Percentiles rank a stretch among this genome's conserved stretches.
Conservation (phyloP, 2,329 filamentous ascomycete genomes). For the Fusarium sp. region DNA sequence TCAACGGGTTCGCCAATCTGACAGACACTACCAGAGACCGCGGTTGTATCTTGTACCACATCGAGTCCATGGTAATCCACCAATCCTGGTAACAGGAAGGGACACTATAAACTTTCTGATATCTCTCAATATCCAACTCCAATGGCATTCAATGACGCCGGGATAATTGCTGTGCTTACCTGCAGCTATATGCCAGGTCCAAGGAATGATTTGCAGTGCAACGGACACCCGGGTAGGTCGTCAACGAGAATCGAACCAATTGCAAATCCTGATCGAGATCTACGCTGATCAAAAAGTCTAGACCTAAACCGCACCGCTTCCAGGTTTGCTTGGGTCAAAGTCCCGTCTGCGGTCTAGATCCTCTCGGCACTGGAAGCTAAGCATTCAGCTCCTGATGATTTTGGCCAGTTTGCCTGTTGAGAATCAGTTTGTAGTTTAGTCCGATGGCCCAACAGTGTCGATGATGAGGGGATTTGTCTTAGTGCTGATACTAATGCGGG, state of each 20-base stretch:
- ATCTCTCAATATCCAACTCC: accelerated
- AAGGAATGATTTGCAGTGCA: background rate
- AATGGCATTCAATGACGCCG: background rate
- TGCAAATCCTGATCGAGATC: background rate
- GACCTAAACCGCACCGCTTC: background rate
- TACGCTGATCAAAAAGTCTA: background rate
- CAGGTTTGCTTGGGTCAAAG: background rate
- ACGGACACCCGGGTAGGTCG: accelerated
- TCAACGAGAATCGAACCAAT: background rate
- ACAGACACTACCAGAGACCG: background rate
- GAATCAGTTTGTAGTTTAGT: background rate
- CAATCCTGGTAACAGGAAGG: background rate
- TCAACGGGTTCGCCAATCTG: too few species aligned
- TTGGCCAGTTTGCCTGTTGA: background rate
- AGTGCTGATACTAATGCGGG: background rate
- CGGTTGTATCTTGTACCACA: background rate
- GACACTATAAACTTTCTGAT: background rate
- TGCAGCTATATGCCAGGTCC: background rate
- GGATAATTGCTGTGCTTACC: background rate
- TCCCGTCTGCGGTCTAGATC: background rate
- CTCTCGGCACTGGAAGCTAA: background rate
- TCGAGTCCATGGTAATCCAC: background rate
- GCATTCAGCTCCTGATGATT: background rate
- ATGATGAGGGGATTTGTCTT: background rate
- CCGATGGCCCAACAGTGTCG: background rate